Percentiles rank a stretch among this genome's conserved stretches.
Evolutionary conservation across 1,284 basidiomycete species (phyloP).

Genomic region (Nidula niveotomentosa): DNA sequence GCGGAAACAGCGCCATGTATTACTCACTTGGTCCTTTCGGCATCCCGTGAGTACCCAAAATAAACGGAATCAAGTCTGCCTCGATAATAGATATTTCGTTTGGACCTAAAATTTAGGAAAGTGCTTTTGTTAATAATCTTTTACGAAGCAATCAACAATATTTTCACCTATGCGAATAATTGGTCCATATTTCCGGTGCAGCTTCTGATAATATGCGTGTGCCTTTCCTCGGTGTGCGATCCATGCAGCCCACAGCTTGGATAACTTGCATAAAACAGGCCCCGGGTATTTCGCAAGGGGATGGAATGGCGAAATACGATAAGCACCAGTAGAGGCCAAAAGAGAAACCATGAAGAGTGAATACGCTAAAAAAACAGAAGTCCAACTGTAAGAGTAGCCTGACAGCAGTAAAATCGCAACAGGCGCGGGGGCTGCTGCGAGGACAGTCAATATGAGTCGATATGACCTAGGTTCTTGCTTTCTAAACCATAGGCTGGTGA

Average conservation of each 20-base stretch:
- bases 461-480: too few species aligned
- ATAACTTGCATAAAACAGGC: slow-evolving; percentile 30
- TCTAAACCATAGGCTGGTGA: too few species aligned
- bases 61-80: slow-evolving; percentile 19
- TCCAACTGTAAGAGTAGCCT: too few species aligned
- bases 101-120: slow-evolving; percentile 23
- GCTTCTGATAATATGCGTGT: slow-evolving; percentile 22
- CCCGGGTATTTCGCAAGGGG: slow-evolving; percentile 41
- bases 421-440: too few species aligned
- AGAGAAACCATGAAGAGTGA: not conserved
- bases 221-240: slow-evolving; percentile 24
- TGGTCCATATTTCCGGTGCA: slow-evolving; percentile 39
- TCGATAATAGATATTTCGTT: slow-evolving; percentile 36
- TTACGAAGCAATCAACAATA: too few species aligned
- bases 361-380: too few species aligned
- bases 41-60: slow-evolving; percentile 31
- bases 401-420: too few species aligned
- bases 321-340: slow-evolving; percentile 19
- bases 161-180: slow-evolving; percentile 35
- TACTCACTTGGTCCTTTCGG: slow-evolving; percentile 36
- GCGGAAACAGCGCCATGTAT: not conserved
- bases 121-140: too few species aligned
- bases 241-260: slow-evolving; percentile 29
- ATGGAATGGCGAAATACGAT: slow-evolving; percentile 44
- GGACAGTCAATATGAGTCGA: too few species aligned